Conservation (phyloP, 2,329 filamentous ascomycete species). For the Didymella exigua region DNA sequence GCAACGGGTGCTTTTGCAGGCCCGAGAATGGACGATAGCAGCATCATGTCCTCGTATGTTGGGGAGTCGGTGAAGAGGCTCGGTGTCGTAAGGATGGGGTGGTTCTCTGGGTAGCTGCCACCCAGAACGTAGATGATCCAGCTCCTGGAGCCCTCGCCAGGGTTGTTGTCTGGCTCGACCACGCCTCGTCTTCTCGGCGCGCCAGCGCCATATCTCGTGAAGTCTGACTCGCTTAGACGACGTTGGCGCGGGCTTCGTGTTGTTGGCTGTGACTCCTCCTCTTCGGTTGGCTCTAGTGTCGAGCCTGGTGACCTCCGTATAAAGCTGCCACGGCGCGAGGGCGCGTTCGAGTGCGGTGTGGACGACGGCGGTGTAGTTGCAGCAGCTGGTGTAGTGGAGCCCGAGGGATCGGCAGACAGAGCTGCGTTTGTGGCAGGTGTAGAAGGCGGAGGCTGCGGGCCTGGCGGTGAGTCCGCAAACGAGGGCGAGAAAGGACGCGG, state of each 20-base stretch:
- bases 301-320: conserved; percentile 47
- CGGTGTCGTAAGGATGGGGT: conserved; percentile 71
- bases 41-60: conserved; percentile 74
- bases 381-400: conserved; percentile 51
- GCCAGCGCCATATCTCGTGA: conserved; percentile 66
- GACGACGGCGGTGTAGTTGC: conserved; percentile 45
- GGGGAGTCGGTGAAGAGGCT: conserved; percentile 73
- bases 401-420: conserved; percentile 60
- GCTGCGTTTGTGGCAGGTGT: conserved; percentile 64
- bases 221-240: conserved; percentile 65
- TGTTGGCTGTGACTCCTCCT: conserved; percentile 48
- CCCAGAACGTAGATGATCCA: conserved; percentile 76
- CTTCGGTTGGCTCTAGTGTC: conserved; percentile 52
- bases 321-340: conserved; percentile 50
- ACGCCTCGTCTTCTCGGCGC: conserved; percentile 68
- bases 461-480: conserved; percentile 61
- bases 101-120: conserved; percentile 71
- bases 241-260: conserved; percentile 57
- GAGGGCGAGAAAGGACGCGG: conserved; percentile 50
- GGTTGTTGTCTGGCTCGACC: conserved; percentile 62
- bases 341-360: conserved; percentile 38
- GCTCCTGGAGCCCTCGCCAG: conserved; percentile 64
- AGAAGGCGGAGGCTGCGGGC: conserved; percentile 66
- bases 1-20: conserved; percentile 73
- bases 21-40: conserved; percentile 69